phyloP scores from a whole-genome alignment of 2,329 filamentous ascomycete species.

The Tolypocladium sp. region DNA sequence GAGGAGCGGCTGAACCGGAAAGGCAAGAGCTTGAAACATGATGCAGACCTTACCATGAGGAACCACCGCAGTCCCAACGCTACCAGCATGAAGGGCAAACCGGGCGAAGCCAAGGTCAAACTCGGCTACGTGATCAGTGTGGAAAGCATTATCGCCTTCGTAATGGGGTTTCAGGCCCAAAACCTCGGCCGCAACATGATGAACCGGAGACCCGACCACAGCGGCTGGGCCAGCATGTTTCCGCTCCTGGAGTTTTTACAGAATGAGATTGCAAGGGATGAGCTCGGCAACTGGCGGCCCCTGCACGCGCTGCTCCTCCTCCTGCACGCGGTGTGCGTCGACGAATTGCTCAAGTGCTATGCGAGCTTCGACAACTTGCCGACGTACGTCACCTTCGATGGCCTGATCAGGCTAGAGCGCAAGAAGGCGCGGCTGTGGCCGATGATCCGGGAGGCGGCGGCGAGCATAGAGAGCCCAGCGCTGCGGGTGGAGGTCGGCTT shows the following conservation, averaged over 20 bases:
- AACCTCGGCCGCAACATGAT: constrained; percentile 35
- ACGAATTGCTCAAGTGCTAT: constrained; percentile 33
- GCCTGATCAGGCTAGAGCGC: constrained; percentile 16
- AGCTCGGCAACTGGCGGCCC: constrained; percentile 24
- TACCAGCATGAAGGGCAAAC: constrained; percentile 10
- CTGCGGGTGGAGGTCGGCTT: constrained; percentile 24
- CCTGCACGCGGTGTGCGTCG: constrained; percentile 33
- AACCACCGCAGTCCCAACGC: constrained; percentile 12
- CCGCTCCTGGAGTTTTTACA: constrained; percentile 33
- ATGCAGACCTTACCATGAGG: constrained; percentile 36
- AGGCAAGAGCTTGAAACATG: constrained; percentile 44
- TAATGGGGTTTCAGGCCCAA: constrained; percentile 42
- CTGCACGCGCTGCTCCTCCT: constrained; percentile 32
- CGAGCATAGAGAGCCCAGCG: constrained; percentile 16
- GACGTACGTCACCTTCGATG: constrained; percentile 7
- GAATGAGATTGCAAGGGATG: constrained; percentile 24
- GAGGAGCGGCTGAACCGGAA: constrained; percentile 28
- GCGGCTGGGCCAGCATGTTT: constrained; percentile 33
- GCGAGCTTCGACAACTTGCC: constrained; percentile 10
- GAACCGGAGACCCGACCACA: constrained; percentile 30
- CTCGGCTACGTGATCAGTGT: constrained; percentile 33
- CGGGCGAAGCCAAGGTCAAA: constrained; percentile 25
- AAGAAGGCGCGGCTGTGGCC: constrained; percentile 17
- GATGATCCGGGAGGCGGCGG: constrained; percentile 19
- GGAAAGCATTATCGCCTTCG: constrained; percentile 43